phyloP scores from a whole-genome alignment of 345 rosid species.

The Hibiscus trionum region DNA sequence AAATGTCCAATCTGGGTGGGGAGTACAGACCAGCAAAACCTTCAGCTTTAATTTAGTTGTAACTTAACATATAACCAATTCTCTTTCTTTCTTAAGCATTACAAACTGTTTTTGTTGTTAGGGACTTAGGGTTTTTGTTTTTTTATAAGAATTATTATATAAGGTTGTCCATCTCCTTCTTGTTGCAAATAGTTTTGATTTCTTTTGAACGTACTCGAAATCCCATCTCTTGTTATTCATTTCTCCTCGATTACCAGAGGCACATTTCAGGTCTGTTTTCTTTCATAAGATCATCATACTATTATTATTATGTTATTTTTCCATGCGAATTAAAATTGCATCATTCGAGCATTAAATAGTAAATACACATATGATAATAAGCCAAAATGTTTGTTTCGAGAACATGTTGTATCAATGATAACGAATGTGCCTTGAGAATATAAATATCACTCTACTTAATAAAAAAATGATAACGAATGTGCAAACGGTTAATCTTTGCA shows the following conservation, averaged over 20 bases:
- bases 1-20: not conserved
- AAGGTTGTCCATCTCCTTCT: not conserved
- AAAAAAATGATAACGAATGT: too few relatives aligned
- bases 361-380: too few relatives aligned
- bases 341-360: too few relatives aligned
- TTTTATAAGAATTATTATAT: not conserved
- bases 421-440: too few relatives aligned
- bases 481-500: constrained; percentile 7
- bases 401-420: too few relatives aligned
- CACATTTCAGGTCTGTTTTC: too few relatives aligned
- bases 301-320: too few relatives aligned
- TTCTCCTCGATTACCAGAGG: not conserved
- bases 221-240: not conserved
- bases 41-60: not conserved
- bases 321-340: too few relatives aligned
- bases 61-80: not conserved
- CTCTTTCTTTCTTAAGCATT: not conserved
- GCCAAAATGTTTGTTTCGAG: too few relatives aligned
- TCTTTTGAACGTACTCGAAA: not conserved
- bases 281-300: too few relatives aligned
- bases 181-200: not conserved
- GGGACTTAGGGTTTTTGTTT: not conserved
- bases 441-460: too few relatives aligned
- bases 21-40: not conserved
- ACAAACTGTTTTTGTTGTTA: not conserved